Percentiles rank a stretch among this genome's conserved stretches.
Conservation (phyloP, 148 eudicot genomes). For the Fagopyrum esculentum region DNA sequence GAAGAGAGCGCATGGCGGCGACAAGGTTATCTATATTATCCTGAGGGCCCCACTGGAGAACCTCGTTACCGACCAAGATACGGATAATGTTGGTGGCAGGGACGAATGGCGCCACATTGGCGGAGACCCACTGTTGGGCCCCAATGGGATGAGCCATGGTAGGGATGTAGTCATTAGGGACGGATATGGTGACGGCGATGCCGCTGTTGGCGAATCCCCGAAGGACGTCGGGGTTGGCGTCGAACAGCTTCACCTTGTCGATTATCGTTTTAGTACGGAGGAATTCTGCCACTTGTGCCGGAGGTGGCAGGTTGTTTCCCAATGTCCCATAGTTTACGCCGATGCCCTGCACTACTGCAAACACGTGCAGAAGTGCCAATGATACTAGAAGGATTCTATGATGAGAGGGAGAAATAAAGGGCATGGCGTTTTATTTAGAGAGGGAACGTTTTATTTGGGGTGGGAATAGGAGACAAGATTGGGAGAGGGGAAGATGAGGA, state of each 20-base stretch:
- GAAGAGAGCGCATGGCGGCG: constrained; percentile 54
- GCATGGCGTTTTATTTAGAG: no score
- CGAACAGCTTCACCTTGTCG: constrained; percentile 60
- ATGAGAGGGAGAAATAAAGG: no score
- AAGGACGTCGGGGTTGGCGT: constrained; percentile 54
- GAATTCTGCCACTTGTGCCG: constrained; percentile 57
- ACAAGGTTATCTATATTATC: constrained; percentile 44
- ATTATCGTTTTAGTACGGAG: constrained; percentile 47
- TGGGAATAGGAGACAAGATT: no score
- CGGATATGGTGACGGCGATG: constrained; percentile 50
- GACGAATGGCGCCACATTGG: constrained; percentile 41
- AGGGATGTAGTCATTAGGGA: constrained; percentile 69
- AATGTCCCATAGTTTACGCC: not conserved
- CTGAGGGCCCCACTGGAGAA: constrained; percentile 77
- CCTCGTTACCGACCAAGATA: constrained; percentile 58
- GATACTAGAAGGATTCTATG: no score
- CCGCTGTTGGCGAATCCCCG: constrained; percentile 60
- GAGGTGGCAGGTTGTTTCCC: not conserved
- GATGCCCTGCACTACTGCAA: not conserved
- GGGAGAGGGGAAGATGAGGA: no score
- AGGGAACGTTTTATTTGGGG: no score
- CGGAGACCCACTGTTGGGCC: constrained; percentile 50
- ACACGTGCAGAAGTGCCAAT: no score
- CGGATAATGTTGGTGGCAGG: constrained; percentile 38
- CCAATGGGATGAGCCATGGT: constrained; percentile 23